Conservation (phyloP, 495 filamentous ascomycete species). For the Pseudevernia furfuracea region DNA sequence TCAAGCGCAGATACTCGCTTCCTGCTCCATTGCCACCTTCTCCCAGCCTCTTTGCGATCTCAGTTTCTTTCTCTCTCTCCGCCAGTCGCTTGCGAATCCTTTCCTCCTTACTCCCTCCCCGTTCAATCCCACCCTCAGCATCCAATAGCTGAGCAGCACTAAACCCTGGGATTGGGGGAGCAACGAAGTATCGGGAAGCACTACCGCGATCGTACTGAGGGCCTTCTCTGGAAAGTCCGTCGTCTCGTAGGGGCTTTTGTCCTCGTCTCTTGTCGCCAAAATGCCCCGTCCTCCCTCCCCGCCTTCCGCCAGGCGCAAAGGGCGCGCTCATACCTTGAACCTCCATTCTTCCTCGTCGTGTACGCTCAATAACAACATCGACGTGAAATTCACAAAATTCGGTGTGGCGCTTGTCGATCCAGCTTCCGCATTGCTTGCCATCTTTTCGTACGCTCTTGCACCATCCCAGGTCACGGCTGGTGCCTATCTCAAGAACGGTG, state of each 20-base stretch:
- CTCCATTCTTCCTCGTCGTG: conserved; percentile 66
- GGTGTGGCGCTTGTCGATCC: conserved; percentile 82
- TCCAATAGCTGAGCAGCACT: conserved; percentile 62
- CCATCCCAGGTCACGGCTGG: conserved; percentile 75
- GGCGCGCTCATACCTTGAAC: conserved; percentile 51
- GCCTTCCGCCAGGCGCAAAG: conserved; percentile 42
- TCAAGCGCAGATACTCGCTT: conserved; percentile 62
- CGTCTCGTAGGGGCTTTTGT: conserved; percentile 25
- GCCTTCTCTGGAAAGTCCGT: conserved; percentile 40
- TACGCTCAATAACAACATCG: conserved; percentile 65
- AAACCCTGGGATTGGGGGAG: conserved; percentile 28
- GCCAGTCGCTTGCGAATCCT: conserved; percentile 59
- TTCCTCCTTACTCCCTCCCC: conserved; percentile 54
- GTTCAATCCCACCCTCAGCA: conserved; percentile 49
- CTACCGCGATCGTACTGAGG: conserved; percentile 52
- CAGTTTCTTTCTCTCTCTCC: conserved; percentile 69
- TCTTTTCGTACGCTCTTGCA: conserved; percentile 81
- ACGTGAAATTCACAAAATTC: conserved; percentile 92
- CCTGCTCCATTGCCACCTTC: conserved; percentile 59
- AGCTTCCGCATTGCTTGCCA: conserved; percentile 68
- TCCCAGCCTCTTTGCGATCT: conserved; percentile 65
- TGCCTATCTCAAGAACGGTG: conserved; percentile 82
- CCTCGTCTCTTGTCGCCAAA: conserved; percentile 37
- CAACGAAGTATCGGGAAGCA: conserved; percentile 53
- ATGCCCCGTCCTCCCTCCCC: conserved; percentile 39